Percentiles rank a stretch among this genome's conserved stretches.
Evolutionary conservation across 2,329 filamentous ascomycete species (phyloP).

Genomic region (Penicillium expansum): DNA sequence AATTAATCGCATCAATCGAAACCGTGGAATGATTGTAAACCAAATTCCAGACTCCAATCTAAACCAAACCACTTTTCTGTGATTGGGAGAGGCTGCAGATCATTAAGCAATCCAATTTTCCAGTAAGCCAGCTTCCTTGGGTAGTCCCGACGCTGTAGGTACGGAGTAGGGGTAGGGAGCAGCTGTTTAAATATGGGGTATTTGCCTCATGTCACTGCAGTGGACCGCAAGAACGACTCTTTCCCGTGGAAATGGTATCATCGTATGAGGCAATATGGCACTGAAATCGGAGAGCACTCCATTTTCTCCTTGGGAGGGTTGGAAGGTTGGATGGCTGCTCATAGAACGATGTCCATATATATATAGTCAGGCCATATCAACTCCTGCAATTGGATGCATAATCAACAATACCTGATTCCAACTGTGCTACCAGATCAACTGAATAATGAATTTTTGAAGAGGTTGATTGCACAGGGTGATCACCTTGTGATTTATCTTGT

Average conservation of each 20-base stretch:
- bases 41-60: background rate
- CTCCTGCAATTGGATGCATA: too few relatives aligned
- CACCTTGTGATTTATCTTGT: background rate
- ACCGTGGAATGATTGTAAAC: background rate
- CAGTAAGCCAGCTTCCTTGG: background rate
- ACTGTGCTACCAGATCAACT: background rate
- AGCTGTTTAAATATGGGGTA: background rate
- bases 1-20: background rate
- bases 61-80: background rate
- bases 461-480: background rate
- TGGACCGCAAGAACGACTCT: background rate
- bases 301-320: too few relatives aligned
- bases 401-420: background rate
- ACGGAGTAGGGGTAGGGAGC: background rate
- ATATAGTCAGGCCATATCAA: background rate
- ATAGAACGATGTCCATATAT: background rate
- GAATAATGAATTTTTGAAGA: background rate
- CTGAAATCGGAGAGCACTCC: background rate
- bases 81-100: background rate
- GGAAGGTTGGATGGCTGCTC: background rate
- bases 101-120: background rate
- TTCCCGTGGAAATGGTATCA: background rate
- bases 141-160: background rate
- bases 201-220: background rate
- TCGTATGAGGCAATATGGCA: background rate